Base-by-base conservation (phyloP, 1,139 yeast genomes). In the Pichia sorboxylosa region DNA sequence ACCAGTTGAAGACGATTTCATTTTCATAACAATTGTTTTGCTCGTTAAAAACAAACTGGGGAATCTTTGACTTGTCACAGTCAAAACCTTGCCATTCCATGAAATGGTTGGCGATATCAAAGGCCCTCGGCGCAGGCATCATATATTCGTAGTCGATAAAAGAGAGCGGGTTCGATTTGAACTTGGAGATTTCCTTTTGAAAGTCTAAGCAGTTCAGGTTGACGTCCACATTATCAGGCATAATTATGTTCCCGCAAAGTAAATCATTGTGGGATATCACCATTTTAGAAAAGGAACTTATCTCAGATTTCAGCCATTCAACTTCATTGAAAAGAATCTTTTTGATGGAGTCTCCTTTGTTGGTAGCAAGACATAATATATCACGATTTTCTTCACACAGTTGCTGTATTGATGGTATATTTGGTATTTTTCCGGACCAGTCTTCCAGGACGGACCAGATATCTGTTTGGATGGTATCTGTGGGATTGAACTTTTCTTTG, bases 51-150 rank as follows among this genome's bases (percentile, higher is more conserved):
- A 4, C 35, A 1, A 82, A 80, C 8, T 53, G 52, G 0, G 84
- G 87, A 25, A 80, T 75, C 6, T 69, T 67, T 10, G 63, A 55
- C 17, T 69, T 63, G 41, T 74, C 72, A 52, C 92, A 81, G 40
- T 75, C 73, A 45, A 78, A 79, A 1, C 93, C 93, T 50, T 81
- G 92, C 90, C 90, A 81, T 55, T 81, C 93, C 51, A 80, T 77
- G 45, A 81, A 73, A 54, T 81, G 92, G 50, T 81, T 81, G n/a
- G 92, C 84, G 16, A 81, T 72, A 50, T 81, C 93, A 51, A 79
- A 81, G 0, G 83, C 90, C 36, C 90, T 57, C 2, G 92, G 87
- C 2, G 84, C 83, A 3, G 82, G 81, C 47, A 77, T 64, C 68
- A 82, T 74, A 49, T 81, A 81, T 56, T 81, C 93, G 49, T 80